phyloP scores from a whole-genome alignment of 2,329 filamentous ascomycete species.

The Hypoxylon sp. region DNA sequence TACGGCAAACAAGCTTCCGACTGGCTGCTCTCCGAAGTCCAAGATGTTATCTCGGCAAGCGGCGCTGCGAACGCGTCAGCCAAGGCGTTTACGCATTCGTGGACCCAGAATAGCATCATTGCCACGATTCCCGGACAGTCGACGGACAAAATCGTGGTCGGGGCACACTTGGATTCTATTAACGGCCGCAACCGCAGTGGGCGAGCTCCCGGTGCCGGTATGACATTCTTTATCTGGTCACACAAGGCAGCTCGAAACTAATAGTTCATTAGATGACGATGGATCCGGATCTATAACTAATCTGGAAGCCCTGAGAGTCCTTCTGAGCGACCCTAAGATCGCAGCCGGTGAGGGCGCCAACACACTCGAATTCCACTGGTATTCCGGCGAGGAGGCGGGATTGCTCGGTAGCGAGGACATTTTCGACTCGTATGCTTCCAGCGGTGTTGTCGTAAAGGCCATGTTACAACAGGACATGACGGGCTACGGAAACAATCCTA shows the following conservation, averaged over 20 bases:
- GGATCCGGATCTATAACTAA: slow-evolving; percentile 85
- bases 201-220: slow-evolving; percentile 75
- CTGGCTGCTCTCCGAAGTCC: slow-evolving; percentile 79
- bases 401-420: slow-evolving; percentile 78
- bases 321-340: slow-evolving; percentile 75
- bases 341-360: slow-evolving; percentile 75
- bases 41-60: slow-evolving; percentile 71
- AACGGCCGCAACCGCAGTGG: slow-evolving; percentile 81
- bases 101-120: slow-evolving; percentile 84
- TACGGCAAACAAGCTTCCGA: slow-evolving; percentile 80
- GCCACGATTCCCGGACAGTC: slow-evolving; percentile 83
- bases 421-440: slow-evolving; percentile 57
- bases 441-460: slow-evolving; percentile 56
- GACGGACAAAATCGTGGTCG: slow-evolving; percentile 81
- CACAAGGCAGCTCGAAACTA: not conserved
- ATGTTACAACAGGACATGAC: slow-evolving; percentile 65
- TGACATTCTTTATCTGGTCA: slow-evolving; percentile 4
- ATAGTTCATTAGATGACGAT: slow-evolving; percentile 74
- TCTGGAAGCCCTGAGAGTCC: slow-evolving; percentile 80
- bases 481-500: slow-evolving; percentile 55
- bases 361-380: slow-evolving; percentile 90
- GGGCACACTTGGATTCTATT: slow-evolving; percentile 85
- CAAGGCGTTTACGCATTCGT: slow-evolving; percentile 76
- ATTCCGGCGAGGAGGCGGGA: slow-evolving; percentile 85
- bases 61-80: slow-evolving; percentile 74